phyloP scores from a whole-genome alignment of 495 filamentous ascomycete genomes.

The Xylaria sp. region DNA sequence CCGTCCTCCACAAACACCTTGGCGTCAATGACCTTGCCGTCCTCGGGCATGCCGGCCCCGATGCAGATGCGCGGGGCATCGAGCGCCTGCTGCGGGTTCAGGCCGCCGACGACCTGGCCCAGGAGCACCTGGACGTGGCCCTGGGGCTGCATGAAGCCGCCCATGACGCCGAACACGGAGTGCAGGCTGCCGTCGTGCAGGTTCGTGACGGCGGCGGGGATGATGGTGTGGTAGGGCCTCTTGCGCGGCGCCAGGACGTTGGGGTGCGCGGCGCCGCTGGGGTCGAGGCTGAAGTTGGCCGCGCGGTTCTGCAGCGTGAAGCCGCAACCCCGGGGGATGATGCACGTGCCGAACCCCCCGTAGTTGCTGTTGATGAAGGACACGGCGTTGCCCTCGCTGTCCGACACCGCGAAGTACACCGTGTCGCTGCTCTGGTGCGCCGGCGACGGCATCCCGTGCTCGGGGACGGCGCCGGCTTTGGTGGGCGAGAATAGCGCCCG shows the following conservation, averaged over 20 bases:
- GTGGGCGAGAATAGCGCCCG: slow-evolving; percentile 44
- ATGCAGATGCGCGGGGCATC: slow-evolving; percentile 90
- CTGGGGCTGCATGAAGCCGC: slow-evolving; percentile 98
- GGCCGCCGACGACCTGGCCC: slow-evolving; percentile 86
- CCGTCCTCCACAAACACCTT: slow-evolving; percentile 85
- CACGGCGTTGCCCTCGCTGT: slow-evolving; percentile 83
- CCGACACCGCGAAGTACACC: slow-evolving; percentile 89
- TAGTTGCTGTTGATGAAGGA: slow-evolving; percentile 98
- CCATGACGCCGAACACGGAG: slow-evolving; percentile 93
- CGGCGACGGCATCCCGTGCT: slow-evolving; percentile 61
- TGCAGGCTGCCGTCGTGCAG: slow-evolving; percentile 73
- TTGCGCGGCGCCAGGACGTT: slow-evolving; percentile 84
- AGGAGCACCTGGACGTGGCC: slow-evolving; percentile 95
- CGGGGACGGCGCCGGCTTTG: slow-evolving; percentile 33
- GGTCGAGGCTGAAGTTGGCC: slow-evolving; percentile 74
- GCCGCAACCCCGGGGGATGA: slow-evolving; percentile 82
- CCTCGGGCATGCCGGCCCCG: slow-evolving; percentile 69
- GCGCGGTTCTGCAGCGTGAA: slow-evolving; percentile 97
- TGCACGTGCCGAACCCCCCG: slow-evolving; percentile 85
- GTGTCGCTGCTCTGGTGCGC: slow-evolving; percentile 79
- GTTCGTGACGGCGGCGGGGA: slow-evolving; percentile 88
- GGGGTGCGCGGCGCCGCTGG: slow-evolving; percentile 61
- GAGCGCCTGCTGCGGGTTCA: slow-evolving; percentile 85
- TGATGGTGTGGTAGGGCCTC: slow-evolving; percentile 96
- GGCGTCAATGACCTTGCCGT: slow-evolving; percentile 43